A percentile compares a stretch with the other conserved stretches of the same genome.
phyloP scores from a whole-genome alignment of 2,329 filamentous ascomycete genomes.

The Beauveria medogensis region DNA sequence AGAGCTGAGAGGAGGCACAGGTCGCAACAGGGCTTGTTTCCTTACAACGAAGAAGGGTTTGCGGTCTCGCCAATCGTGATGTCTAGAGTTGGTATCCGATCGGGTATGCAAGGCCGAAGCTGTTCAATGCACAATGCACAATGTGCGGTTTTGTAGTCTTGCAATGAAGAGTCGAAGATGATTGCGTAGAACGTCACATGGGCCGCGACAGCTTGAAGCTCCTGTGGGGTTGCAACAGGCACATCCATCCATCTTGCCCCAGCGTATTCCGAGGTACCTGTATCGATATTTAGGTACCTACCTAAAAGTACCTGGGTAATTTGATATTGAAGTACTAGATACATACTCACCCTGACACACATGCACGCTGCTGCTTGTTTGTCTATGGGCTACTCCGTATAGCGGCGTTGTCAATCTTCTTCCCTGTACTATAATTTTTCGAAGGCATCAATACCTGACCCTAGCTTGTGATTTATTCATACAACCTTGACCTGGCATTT shows the following conservation, averaged over 20 bases:
- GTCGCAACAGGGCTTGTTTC: not conserved
- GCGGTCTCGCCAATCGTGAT: not conserved
- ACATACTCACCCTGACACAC: not conserved
- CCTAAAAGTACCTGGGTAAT: too few species aligned
- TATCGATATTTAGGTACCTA: not conserved
- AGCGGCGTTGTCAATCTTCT: too few species aligned
- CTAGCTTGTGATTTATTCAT: too few species aligned
- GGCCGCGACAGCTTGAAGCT: constrained; percentile 6
- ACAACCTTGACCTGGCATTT: too few species aligned
- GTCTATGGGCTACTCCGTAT: too few species aligned
- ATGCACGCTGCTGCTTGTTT: too few species aligned
- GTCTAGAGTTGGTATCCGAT: not conserved
- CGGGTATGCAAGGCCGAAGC: not conserved
- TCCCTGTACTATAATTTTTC: too few species aligned
- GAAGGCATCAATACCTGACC: too few species aligned
- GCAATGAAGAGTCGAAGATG: not conserved
- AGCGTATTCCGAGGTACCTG: not conserved
- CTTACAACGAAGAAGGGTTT: not conserved
- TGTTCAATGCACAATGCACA: not conserved
- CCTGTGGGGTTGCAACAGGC: constrained; percentile 8
- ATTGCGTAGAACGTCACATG: not conserved
- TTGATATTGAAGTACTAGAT: too few species aligned
- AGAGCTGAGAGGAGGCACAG: not conserved
- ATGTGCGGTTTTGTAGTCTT: not conserved
- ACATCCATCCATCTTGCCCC: not conserved